These are phyloP conservation scores for Candida fluviatilis DNA, from an alignment of 805 yeast species.

Conservation along the genomic window DNA sequence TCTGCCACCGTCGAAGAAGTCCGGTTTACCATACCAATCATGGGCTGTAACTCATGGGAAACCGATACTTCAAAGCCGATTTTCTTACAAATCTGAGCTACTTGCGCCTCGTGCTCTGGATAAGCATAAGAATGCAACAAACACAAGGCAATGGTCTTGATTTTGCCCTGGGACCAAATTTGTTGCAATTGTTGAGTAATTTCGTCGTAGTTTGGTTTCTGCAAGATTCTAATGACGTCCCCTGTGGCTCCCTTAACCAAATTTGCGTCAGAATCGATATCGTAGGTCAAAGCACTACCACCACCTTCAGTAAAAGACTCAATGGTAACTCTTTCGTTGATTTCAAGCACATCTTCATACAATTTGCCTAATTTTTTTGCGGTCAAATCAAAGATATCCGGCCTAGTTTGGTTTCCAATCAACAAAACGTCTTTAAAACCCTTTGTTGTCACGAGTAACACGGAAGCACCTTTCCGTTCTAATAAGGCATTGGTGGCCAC, in stretches of 20 bases:
- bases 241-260: conserved; percentile 35
- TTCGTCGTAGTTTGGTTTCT: conserved; percentile 23
- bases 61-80: conserved; percentile 39
- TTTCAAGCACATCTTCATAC: conserved; percentile 72
- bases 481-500: conserved; percentile 93
- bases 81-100: conserved; percentile 30
- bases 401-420: conserved; percentile 91
- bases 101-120: conserved; percentile 33
- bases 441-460: conserved; percentile 80
- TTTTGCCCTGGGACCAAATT: conserved; percentile 19
- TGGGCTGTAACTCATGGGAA: conserved; percentile 38
- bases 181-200: conserved; percentile 21
- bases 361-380: conserved; percentile 68
- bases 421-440: conserved; percentile 81
- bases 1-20: conserved; percentile 42
- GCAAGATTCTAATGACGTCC: conserved; percentile 28
- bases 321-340: conserved; percentile 86
- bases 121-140: conserved; percentile 38
- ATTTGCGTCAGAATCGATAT: conserved; percentile 19
- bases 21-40: conserved; percentile 41
- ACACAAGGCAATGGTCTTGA: conserved; percentile 32
- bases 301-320: conserved; percentile 76
- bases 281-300: conserved; percentile 19
- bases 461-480: conserved; percentile 87
- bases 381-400: conserved; percentile 79